Evolutionary conservation across 1,139 yeast species (phyloP), one percentile per base, ranked within the genome.

Genomic region (Geotrichum reessii): DNA sequence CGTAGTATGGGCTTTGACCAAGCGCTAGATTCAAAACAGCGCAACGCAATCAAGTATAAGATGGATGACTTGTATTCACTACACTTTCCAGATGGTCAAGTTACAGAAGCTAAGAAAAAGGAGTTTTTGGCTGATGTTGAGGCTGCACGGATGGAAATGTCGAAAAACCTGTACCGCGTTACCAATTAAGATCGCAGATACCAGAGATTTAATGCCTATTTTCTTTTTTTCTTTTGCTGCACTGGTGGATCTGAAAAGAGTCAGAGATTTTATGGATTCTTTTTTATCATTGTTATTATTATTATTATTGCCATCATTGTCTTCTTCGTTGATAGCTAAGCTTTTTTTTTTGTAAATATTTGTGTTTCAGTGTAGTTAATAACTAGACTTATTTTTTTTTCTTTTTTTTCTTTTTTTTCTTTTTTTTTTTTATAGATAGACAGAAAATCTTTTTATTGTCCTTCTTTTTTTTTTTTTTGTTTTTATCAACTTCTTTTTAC

Each of bases 31-130:
- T 63, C 63, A 8, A 62, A 62, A 0, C 71, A 70, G 52, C 62
- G 69, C 33, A 61, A 61, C 14, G 58, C 64, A 5, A 70, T 76
- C 24, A 67, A 71, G 49, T 67, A 63, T 40, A 59, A 57, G 19
- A 72, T 75, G 11, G 78, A 76, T 59, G 75, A 73, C 52, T 55
- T 76, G 47, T 71, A 70, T 60, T 64, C 69, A 25, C 58, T 64
- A 33, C 63, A 69, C 47, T 67, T 65, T 19, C 73, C 73, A 0
- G 64, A 64, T 1, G 68, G 70, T 14, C 56, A 60, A 0, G 65
- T 71, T 27, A 63, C 72, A 2, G 66, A 66, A 7, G 64, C 57
- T 11, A 62, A 62, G 2, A 61, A 60, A 52, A 53, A 61, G 47
- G 61, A 56, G 46, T 63, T 67, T 53, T 58, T 63, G 27, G 59